phyloP scores from a whole-genome alignment of 2,329 filamentous ascomycete species.

The Lachnellula arida region DNA sequence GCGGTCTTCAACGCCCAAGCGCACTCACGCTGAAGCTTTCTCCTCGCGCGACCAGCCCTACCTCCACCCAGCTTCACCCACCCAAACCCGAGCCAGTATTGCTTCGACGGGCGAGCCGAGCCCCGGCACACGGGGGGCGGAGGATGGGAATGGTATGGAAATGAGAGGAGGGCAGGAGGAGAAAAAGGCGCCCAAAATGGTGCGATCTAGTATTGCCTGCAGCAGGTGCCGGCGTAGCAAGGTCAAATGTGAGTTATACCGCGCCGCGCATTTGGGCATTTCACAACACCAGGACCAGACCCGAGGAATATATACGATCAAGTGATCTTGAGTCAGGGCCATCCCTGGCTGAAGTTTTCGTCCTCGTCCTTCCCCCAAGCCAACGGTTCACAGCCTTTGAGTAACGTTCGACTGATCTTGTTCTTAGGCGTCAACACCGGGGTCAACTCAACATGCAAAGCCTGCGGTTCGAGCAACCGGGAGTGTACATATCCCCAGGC shows the following conservation, averaged over 20 bases:
- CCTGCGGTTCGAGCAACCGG: slow-evolving; percentile 66
- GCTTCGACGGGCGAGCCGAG: slow-evolving; percentile 20
- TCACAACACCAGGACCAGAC: neutral
- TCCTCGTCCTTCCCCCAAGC: neutral
- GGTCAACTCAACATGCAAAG: slow-evolving; percentile 65
- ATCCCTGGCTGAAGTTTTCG: neutral
- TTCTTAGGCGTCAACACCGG: slow-evolving; percentile 54
- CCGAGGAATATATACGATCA: neutral
- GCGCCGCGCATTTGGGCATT: neutral
- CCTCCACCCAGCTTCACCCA: slow-evolving; percentile 29
- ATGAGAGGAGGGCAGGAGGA: slow-evolving; percentile 36
- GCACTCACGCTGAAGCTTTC: slow-evolving; percentile 32
- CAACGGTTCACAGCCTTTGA: neutral
- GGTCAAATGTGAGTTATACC: slow-evolving; percentile 65
- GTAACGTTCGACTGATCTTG: slow-evolving; percentile 7
- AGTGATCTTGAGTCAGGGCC: neutral
- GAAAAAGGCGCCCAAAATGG: slow-evolving; percentile 44
- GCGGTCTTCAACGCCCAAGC: slow-evolving; percentile 30
- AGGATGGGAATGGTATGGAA: slow-evolving; percentile 24
- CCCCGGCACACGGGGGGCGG: slow-evolving; percentile 21
- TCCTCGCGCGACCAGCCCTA: slow-evolving; percentile 23
- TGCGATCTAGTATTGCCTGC: slow-evolving; percentile 79
- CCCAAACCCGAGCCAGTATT: slow-evolving; percentile 23
- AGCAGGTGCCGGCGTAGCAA: slow-evolving; percentile 72
- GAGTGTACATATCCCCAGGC: slow-evolving; percentile 68